Conservation (phyloP, 371 early-diverging fungal species). For the Syncephalastrum sp. region DNA sequence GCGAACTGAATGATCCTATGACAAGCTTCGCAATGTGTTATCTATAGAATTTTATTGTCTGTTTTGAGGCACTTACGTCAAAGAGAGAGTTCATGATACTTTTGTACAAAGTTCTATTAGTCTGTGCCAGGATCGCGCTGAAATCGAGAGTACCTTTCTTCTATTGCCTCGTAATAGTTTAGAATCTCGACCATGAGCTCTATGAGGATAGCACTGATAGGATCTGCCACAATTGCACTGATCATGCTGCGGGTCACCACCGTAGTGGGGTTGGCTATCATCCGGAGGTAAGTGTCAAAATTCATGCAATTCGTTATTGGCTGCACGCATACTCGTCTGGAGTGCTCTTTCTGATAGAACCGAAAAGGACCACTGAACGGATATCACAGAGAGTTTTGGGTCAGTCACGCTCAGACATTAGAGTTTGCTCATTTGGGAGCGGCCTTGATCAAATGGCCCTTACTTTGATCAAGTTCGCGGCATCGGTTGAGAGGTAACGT, state of each 20-base stretch:
- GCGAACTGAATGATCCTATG: slow-evolving; percentile 7
- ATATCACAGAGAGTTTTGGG: neutral
- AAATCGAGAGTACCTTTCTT: slow-evolving; percentile 21
- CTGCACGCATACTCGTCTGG: neutral
- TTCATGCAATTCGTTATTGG: neutral
- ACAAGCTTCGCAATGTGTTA: slow-evolving; percentile 6
- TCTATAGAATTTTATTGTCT: neutral
- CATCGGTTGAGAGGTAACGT: slow-evolving; percentile 17
- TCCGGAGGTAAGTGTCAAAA: neutral
- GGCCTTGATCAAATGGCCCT: neutral
- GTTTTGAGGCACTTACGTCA: slow-evolving; percentile 7
- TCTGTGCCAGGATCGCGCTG: neutral
- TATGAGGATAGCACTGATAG: slow-evolving; percentile 26
- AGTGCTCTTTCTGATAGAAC: slow-evolving; percentile 14
- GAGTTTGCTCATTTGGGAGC: neutral
- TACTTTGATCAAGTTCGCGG: slow-evolving; percentile 18
- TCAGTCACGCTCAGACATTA: neutral
- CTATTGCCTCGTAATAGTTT: slow-evolving; percentile 29
- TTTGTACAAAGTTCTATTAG: neutral
- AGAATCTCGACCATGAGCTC: slow-evolving; percentile 31
- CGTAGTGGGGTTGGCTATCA: neutral
- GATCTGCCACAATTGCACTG: slow-evolving; percentile 12
- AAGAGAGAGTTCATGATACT: slow-evolving; percentile 12
- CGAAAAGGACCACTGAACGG: slow-evolving; percentile 19
- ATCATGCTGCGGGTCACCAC: neutral